Conservation (phyloP, 768 basidiomycete species). For the Boletales sp. region DNA sequence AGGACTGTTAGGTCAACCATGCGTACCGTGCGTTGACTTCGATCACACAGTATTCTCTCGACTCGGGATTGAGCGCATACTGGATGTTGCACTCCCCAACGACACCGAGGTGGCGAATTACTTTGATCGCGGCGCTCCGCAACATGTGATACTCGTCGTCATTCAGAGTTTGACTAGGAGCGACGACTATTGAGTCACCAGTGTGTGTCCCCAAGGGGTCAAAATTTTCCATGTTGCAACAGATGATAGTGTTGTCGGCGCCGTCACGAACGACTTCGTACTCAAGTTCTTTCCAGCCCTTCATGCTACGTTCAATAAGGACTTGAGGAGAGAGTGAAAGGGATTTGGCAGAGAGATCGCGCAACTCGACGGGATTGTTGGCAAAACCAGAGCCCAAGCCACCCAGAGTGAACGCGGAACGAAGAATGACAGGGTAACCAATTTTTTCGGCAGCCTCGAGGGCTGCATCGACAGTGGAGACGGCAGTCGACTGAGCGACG, state of each 20-base stretch:
- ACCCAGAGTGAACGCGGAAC: conserved; percentile 95
- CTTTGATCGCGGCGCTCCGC: conserved; percentile 95
- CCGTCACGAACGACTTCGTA: conserved; percentile 98
- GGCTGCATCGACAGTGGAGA: conserved; percentile 92
- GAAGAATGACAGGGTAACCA: conserved; percentile 96
- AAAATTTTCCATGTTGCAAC: conserved; percentile 99
- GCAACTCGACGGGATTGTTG: conserved; percentile 88
- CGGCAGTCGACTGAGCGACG: conserved; percentile 92
- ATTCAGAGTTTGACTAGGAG: conserved; percentile 95
- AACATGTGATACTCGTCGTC: conserved; percentile 99
- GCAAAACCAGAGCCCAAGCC: conserved; percentile 99
- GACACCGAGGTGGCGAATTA: conserved; percentile 86
- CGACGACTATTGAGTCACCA: conserved; percentile 98
- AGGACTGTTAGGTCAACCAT: neutral
- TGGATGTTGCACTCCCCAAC: conserved; percentile 97
- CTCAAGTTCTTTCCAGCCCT: conserved; percentile 99
- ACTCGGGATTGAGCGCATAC: conserved; percentile 92
- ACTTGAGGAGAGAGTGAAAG: conserved; percentile 92
- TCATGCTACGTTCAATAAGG: conserved; percentile 95
- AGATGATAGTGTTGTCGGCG: conserved; percentile 99
- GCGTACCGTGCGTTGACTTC: conserved; percentile 89
- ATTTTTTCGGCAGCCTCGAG: conserved; percentile 87
- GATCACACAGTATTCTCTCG: conserved; percentile 95
- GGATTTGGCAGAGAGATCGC: conserved; percentile 89
- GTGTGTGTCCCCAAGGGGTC: conserved; percentile 99